Evolutionary conservation across 116 monocot species (phyloP).

Genomic region (Phalaenopsis hybrid): DNA sequence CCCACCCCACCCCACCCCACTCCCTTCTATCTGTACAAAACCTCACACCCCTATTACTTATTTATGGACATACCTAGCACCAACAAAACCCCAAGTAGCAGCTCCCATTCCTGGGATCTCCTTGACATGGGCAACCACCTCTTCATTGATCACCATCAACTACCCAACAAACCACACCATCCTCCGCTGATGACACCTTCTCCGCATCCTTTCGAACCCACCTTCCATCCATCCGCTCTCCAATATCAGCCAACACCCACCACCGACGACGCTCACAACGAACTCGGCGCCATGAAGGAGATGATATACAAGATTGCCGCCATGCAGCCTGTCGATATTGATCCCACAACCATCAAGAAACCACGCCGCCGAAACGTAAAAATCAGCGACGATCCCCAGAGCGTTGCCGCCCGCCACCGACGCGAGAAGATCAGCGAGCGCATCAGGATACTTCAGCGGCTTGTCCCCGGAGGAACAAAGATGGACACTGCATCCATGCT

Average conservation of each 20-base stretch:
- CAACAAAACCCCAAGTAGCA: not conserved
- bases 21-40: conserved; percentile 5
- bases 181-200: conserved; percentile 10
- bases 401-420: conserved; percentile 78
- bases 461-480: conserved; percentile 95
- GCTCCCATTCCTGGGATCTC: conserved; percentile 46
- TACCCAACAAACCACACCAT: not conserved
- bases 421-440: conserved; percentile 83
- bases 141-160: conserved; percentile 28
- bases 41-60: conserved; percentile 7
- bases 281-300: conserved; percentile 81
- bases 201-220: not conserved
- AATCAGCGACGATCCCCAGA: conserved; percentile 90
- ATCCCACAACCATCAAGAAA: conserved; percentile 69
- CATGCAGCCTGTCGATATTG: conserved; percentile 94
- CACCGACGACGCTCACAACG: conserved; percentile 34
- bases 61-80: conserved; percentile 37
- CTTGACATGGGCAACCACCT: conserved; percentile 42
- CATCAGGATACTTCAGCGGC: conserved; percentile 70
- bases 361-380: conserved; percentile 69
- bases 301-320: conserved; percentile 94
- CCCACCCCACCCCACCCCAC: not conserved
- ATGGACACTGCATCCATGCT: conserved; percentile 97
- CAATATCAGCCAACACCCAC: not conserved
- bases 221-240: not conserved